Evolutionary conservation across 2,329 filamentous ascomycete genomes (phyloP).

Genomic region (Rhinocladiella mackenziei): DNA sequence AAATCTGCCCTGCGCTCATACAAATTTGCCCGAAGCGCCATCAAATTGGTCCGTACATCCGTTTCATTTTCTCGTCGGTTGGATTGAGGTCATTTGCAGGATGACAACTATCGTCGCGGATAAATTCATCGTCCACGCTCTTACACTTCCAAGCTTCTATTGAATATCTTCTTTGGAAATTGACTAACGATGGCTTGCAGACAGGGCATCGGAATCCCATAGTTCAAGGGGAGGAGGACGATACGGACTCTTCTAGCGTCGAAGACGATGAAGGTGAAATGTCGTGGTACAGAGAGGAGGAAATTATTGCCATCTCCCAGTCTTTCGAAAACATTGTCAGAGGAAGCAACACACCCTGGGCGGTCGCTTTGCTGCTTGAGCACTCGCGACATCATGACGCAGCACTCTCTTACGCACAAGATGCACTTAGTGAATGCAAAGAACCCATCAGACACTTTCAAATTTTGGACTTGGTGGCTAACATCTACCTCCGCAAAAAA

Average conservation of each 20-base stretch:
- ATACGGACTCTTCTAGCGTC: not conserved
- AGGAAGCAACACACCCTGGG: not conserved
- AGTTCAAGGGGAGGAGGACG: not conserved
- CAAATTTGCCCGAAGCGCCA: conserved; percentile 3
- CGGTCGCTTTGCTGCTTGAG: conserved; percentile 1
- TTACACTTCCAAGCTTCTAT: too few species aligned
- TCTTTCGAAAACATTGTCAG: conserved; percentile 3
- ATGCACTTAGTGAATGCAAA: not conserved
- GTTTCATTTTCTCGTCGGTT: too few species aligned
- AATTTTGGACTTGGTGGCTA: not conserved
- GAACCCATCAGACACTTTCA: not conserved
- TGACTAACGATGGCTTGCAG: not conserved
- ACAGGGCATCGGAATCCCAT: not conserved
- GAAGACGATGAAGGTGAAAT: not conserved
- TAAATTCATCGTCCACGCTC: too few species aligned
- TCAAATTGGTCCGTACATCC: conserved; percentile 4
- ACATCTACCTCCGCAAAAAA: conserved; percentile 3
- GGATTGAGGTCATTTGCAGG: too few species aligned
- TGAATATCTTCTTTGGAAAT: too few species aligned
- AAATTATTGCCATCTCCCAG: conserved; percentile 4
- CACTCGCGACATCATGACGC: not conserved
- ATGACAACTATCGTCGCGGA: too few species aligned
- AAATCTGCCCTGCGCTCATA: conserved; percentile 4
- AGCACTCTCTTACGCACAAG: not conserved
- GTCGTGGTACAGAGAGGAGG: not conserved